These are phyloP conservation scores for Fusarium foetens DNA, from an alignment of 2,329 filamentous ascomycete genomes.

Conservation along the genomic window DNA sequence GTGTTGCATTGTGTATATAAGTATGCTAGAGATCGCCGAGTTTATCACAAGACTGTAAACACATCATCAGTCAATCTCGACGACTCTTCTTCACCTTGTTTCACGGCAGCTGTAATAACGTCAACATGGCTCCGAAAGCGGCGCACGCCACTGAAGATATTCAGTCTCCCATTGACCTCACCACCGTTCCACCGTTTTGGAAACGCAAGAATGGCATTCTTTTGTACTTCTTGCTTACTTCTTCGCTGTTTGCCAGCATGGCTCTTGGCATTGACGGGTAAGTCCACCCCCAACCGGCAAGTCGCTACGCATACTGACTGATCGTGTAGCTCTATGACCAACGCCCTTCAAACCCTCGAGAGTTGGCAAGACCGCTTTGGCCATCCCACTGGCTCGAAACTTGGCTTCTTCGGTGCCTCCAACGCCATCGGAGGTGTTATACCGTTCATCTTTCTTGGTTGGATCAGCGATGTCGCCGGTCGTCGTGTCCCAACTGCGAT, in stretches of 20 bases:
- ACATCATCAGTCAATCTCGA: background rate
- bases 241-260: constrained; percentile 54
- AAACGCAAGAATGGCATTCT: constrained; percentile 54
- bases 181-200: constrained; percentile 49
- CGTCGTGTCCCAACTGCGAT: constrained; percentile 50
- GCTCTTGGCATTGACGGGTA: constrained; percentile 56
- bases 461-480: constrained; percentile 50
- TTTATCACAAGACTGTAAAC: background rate
- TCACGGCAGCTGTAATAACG: background rate
- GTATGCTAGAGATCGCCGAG: background rate
- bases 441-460: constrained; percentile 50
- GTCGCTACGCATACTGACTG: background rate
- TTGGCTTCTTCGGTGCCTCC: constrained; percentile 54
- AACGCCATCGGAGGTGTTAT: constrained; percentile 54
- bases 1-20: constrained; percentile 16
- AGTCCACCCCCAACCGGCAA: constrained; percentile 12
- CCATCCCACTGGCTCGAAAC: constrained; percentile 50
- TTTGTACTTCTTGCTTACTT: constrained; percentile 56
- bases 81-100: background rate
- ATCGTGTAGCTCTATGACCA: constrained; percentile 47
- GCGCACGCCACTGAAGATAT: constrained; percentile 47
- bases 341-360: constrained; percentile 52
- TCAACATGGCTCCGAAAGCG: constrained; percentile 48
- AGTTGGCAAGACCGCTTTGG: constrained; percentile 53
- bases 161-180: constrained; percentile 47